phyloP scores from a whole-genome alignment of 2,329 filamentous ascomycete species.

The Trichoderma lentiforme region DNA sequence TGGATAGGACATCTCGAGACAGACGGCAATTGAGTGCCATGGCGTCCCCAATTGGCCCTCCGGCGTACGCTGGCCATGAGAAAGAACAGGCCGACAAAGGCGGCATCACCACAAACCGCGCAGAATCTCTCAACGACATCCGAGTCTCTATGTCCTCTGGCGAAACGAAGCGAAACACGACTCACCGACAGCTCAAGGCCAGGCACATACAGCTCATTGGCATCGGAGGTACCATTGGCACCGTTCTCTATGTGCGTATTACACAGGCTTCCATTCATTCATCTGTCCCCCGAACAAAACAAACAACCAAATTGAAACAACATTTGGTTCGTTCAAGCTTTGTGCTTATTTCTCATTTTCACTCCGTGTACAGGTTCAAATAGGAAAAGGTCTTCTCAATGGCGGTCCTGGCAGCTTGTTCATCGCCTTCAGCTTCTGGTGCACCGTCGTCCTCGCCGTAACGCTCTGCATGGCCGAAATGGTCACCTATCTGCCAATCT shows the following conservation, averaged over 20 bases:
- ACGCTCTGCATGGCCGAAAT: conserved; percentile 68
- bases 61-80: conserved; percentile 28
- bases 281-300: not conserved
- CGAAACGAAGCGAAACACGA: conserved; percentile 36
- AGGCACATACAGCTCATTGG: conserved; percentile 59
- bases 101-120: not conserved
- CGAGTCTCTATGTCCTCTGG: conserved; percentile 23
- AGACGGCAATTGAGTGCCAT: not conserved
- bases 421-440: conserved; percentile 60
- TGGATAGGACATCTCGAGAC: not conserved
- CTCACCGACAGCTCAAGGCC: conserved; percentile 52
- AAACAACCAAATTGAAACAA: not conserved
- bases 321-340: conserved; percentile 21
- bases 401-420: conserved; percentile 59
- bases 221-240: conserved; percentile 64
- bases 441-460: conserved; percentile 57
- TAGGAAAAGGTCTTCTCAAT: conserved; percentile 55
- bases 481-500: conserved; percentile 73
- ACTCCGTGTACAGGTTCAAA: conserved; percentile 42
- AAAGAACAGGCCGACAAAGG: conserved; percentile 5
- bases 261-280: not conserved
- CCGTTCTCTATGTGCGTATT: conserved; percentile 51
- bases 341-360: conserved; percentile 15
- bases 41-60: conserved; percentile 1
- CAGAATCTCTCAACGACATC: conserved; percentile 6